Evolutionary conservation across 305 asterid species (phyloP).

Genomic region (Fraxinus sp.): DNA sequence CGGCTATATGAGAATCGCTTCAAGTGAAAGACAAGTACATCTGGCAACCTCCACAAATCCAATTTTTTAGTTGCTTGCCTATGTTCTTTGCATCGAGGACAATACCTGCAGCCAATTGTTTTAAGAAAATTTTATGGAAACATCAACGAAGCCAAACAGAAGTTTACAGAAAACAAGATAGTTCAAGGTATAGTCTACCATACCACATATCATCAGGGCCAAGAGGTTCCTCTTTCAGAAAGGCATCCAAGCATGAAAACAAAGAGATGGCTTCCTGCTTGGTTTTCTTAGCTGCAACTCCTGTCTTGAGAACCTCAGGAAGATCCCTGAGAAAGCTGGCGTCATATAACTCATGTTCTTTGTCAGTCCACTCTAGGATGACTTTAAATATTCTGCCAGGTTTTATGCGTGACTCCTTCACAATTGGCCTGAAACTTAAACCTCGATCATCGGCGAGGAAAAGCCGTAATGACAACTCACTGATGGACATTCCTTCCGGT

Average conservation of each 20-base stretch:
- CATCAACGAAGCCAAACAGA: background rate
- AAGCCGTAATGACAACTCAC: constrained; percentile 57
- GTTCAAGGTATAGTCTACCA: constrained; percentile 6
- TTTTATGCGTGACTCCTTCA: constrained; percentile 55
- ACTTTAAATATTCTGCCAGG: constrained; percentile 36
- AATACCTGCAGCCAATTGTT: constrained; percentile 60
- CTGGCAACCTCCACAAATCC: constrained; percentile 93
- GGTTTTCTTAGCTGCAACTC: constrained; percentile 67
- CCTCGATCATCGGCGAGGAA: constrained; percentile 68
- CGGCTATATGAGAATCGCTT: constrained; percentile 87
- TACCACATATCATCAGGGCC: constrained; percentile 99
- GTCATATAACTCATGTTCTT: constrained; percentile 43
- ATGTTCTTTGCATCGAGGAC: constrained; percentile 89
- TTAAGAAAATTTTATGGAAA: background rate
- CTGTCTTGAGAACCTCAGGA: constrained; percentile 77
- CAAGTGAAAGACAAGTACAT: constrained; percentile 79
- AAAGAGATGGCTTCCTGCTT: constrained; percentile 84
- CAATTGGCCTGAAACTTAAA: constrained; percentile 53
- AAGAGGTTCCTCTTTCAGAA: constrained; percentile 89
- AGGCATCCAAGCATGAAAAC: constrained; percentile 89
- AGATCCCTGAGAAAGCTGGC: constrained; percentile 64
- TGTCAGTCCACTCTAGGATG: constrained; percentile 49
- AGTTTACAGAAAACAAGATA: background rate
- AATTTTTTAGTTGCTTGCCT: constrained; percentile 91
- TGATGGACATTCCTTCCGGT: constrained; percentile 47